Conservation (phyloP, 441 rosid genomes). For the Pelargonium cotyledonis region DNA sequence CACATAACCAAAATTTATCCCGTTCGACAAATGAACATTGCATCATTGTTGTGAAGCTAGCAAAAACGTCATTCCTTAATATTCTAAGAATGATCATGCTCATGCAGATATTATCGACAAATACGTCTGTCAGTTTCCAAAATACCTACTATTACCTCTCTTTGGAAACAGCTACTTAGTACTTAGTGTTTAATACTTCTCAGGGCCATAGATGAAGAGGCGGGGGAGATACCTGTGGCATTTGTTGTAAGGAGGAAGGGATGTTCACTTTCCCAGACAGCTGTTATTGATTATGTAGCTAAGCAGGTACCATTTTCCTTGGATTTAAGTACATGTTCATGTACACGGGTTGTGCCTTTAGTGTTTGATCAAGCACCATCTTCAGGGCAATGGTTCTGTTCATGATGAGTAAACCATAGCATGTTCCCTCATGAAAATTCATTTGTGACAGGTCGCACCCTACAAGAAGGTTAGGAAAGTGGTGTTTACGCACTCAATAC, state of each 20-base stretch:
- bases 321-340: no score
- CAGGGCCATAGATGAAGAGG: constrained; percentile 45
- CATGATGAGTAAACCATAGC: neutral
- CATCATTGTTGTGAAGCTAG: no score
- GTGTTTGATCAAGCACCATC: no score
- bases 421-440: neutral
- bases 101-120: no score
- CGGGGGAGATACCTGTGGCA: constrained; percentile 80
- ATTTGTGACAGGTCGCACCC: constrained; percentile 58
- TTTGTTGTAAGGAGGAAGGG: constrained; percentile 58
- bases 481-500: constrained; percentile 49
- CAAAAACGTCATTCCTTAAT: no score
- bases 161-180: neutral
- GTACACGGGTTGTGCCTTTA: no score
- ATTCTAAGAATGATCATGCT: no score
- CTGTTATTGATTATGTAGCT: constrained; percentile 51
- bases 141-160: neutral
- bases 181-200: neutral
- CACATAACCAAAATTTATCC: no score
- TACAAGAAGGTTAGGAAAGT: constrained; percentile 79
- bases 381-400: no score
- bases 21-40: no score
- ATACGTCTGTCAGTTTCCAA: neutral
- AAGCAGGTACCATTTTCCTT: constrained; percentile 36
- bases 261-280: constrained; percentile 41